phyloP scores from a whole-genome alignment of 2,329 filamentous ascomycete species.

The Tricladium varicosporioides region DNA sequence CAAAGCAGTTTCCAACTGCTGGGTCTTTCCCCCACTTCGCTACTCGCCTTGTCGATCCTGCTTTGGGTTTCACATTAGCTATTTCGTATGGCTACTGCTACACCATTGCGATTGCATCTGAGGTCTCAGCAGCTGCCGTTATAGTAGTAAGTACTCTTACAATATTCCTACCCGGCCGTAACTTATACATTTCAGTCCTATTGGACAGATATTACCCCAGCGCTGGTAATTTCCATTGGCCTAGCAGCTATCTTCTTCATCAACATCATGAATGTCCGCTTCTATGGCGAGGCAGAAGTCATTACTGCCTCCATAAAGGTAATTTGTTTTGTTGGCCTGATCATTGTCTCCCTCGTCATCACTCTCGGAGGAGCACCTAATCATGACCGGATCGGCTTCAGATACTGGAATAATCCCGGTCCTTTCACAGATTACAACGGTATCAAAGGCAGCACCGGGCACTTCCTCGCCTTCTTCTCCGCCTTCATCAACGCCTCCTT shows the following conservation, averaged over 20 bases:
- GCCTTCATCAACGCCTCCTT: conserved; percentile 49
- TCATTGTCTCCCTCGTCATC: conserved; percentile 19
- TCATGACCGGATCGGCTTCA: conserved; percentile 36
- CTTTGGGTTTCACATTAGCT: conserved; percentile 27
- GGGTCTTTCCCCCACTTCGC: conserved; percentile 36
- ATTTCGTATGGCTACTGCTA: conserved; percentile 30
- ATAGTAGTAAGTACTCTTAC: background rate
- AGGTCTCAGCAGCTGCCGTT: conserved; percentile 2
- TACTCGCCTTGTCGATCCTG: conserved; percentile 35
- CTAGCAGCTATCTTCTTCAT: conserved; percentile 30
- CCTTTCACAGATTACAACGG: conserved; percentile 3
- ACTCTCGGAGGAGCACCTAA: conserved; percentile 29
- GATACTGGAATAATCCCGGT: conserved; percentile 46
- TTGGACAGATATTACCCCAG: conserved; percentile 6
- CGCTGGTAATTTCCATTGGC: conserved; percentile 38
- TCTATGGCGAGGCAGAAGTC: conserved; percentile 62
- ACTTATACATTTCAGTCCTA: background rate
- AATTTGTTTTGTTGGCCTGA: conserved; percentile 2
- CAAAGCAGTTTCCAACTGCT: conserved; percentile 30
- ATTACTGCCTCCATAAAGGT: conserved; percentile 4
- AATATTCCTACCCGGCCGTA: background rate
- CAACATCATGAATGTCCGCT: conserved; percentile 57
- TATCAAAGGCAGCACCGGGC: background rate
- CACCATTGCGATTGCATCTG: conserved; percentile 27
- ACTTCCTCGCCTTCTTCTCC: conserved; percentile 43